Evolutionary conservation across 768 basidiomycete genomes (phyloP), one percentile per base, ranked within the genome.

Genomic region (Agrocybe chaxingu): DNA sequence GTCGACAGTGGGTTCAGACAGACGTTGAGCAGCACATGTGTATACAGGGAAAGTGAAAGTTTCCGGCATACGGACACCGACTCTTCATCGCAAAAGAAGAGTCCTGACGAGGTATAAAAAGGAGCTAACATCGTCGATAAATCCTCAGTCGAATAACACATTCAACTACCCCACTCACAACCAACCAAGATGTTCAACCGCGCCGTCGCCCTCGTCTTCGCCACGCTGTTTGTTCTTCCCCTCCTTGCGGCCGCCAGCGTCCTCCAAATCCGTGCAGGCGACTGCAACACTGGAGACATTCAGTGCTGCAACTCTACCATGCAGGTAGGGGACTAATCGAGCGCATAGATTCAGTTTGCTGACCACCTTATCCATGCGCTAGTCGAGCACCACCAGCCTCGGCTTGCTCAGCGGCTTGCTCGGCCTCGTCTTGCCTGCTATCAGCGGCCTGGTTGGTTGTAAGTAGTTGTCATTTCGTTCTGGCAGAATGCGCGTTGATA

Each of bases 381-480:
- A 52, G 51, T 48, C 43, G 1, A 38, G 16, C 39, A 42, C 36
- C 41, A 40, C 41, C 10, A 38, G 32, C 41, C 32, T 52, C 34
- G 32, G 29, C 7, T 10, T 36, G 38, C 39, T 57, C 13, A 41
- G 40, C n/a, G 48, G 52, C 37, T 40, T 53, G 18, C 50, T 56
- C 12, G 55, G 57, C 8, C 45, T 53, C 32, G 40, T 40, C 12
- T 46, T 58, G 13, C 45, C 41, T 8, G 34, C 33, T 10, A 32
- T 58, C 36, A 47, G 45, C 29, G 57, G 39, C 36, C 55, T 58
- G 35, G 46, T 58, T 41, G 57, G 57, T 7, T 36, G 49, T 50
- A 33, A 34, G 49, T 50, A 35, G 24, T 3, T 24, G 24, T 24
- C 24, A 5, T 5, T 24, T 24, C 24, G 1, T 5, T 24, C 24